Evolutionary conservation across 2,329 filamentous ascomycete species (phyloP).

Genomic region (Dactylellina parvicollis): DNA sequence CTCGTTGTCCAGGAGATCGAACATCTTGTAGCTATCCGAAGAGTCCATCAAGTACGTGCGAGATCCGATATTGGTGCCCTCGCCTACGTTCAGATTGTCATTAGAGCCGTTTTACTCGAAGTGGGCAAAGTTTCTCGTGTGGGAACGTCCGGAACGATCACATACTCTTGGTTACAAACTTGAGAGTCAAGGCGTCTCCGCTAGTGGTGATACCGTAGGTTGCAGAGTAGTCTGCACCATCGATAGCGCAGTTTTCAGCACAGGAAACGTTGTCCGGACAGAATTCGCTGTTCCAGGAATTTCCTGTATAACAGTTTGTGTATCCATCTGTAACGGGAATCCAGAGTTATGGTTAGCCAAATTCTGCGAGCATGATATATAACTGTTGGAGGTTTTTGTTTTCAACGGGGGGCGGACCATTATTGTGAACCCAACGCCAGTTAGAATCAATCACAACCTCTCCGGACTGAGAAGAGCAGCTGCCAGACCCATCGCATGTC

Average conservation of each 20-base stretch:
- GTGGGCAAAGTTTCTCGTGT: neutral
- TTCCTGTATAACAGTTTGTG: slow-evolving; percentile 66
- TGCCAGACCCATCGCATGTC: slow-evolving; percentile 66
- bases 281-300: slow-evolving; percentile 62
- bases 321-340: slow-evolving; percentile 59
- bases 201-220: slow-evolving; percentile 69
- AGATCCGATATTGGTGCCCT: slow-evolving; percentile 60
- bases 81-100: slow-evolving; percentile 10
- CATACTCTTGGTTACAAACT: slow-evolving; percentile 68
- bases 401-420: slow-evolving; percentile 39
- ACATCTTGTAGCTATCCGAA: slow-evolving; percentile 71
- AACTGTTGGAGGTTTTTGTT: slow-evolving; percentile 12
- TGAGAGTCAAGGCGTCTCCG: slow-evolving; percentile 67
- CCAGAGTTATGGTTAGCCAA: too few relatives aligned
- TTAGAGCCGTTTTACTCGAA: too few relatives aligned
- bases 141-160: slow-evolving; percentile 58
- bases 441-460: slow-evolving; percentile 68
- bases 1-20: slow-evolving; percentile 73
- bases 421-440: slow-evolving; percentile 66
- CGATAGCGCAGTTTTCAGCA: slow-evolving; percentile 66
- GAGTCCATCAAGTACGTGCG: slow-evolving; percentile 72
- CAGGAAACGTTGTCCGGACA: slow-evolving; percentile 64
- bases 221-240: slow-evolving; percentile 66
- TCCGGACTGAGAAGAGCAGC: slow-evolving; percentile 66
- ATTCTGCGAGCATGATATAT: too few relatives aligned